These are phyloP conservation scores for Pezicula neosporulosa DNA, from an alignment of 2,329 filamentous ascomycete species.

Conservation along the genomic window DNA sequence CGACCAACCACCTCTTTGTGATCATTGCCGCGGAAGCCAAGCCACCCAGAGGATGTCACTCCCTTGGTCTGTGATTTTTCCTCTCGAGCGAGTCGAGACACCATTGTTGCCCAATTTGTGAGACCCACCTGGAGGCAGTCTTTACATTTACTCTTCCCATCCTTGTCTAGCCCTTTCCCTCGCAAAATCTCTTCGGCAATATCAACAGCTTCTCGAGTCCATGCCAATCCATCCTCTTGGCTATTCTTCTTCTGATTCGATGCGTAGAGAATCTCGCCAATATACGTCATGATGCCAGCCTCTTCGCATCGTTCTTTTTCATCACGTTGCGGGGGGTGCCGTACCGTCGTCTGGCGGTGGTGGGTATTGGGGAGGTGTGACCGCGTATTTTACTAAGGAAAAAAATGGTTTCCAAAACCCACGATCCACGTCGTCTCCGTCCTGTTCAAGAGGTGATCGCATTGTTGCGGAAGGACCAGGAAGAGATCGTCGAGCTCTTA, in stretches of 20 bases:
- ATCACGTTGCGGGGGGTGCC: conserved; percentile 60
- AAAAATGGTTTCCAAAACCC: conserved; percentile 23
- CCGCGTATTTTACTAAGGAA: conserved; percentile 22
- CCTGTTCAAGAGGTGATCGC: conserved; percentile 9
- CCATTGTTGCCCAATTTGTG: conserved; percentile 81
- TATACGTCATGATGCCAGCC: conserved; percentile 81
- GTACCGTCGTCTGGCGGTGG: conserved; percentile 68
- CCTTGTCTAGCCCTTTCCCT: conserved; percentile 26
- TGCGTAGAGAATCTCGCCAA: conserved; percentile 88
- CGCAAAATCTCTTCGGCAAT: conserved; percentile 68
- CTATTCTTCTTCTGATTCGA: conserved; percentile 37
- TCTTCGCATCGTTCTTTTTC: conserved; percentile 73
- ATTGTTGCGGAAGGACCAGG: conserved; percentile 31
- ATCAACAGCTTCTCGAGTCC: conserved; percentile 87
- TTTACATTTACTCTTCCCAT: conserved; percentile 59
- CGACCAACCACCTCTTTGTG: conserved; percentile 21
- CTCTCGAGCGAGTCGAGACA: conserved; percentile 51
- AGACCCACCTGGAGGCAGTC: conserved; percentile 76
- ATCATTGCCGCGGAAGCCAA: conserved; percentile 20
- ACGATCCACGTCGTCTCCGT: conserved; percentile 11
- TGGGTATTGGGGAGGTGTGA: conserved; percentile 63
- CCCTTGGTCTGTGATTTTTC: conserved; percentile 22
- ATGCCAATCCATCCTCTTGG: conserved; percentile 71
- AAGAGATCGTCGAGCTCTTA: conserved; percentile 70
- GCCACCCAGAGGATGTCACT: conserved; percentile 18